These are phyloP conservation scores for Spergularia bocconei DNA, from an alignment of 148 eudicot genomes.

Conservation along the genomic window DNA sequence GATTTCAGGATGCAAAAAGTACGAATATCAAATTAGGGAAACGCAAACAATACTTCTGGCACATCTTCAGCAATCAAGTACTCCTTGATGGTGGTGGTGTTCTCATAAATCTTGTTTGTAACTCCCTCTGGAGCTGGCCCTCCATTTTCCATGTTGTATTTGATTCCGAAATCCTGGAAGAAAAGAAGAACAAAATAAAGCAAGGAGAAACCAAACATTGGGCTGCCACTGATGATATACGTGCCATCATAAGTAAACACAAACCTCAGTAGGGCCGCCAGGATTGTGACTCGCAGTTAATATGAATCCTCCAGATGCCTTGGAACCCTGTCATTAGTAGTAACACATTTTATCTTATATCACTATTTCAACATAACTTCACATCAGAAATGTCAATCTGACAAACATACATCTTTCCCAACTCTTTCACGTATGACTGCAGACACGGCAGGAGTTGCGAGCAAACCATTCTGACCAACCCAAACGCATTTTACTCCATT, in stretches of 20 bases:
- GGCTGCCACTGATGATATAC: background rate
- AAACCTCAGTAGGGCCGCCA: constrained; percentile 93
- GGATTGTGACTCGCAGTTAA: constrained; percentile 99
- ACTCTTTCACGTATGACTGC: constrained; percentile 93
- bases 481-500: constrained; percentile 93
- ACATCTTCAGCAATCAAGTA: constrained; percentile 82
- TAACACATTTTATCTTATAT: background rate
- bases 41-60: constrained; percentile 63
- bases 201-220: background rate
- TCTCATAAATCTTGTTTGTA: constrained; percentile 79
- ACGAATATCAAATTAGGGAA: background rate
- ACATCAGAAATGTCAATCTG: constrained; percentile 10
- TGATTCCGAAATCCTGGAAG: constrained; percentile 90
- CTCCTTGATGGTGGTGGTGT: constrained; percentile 91
- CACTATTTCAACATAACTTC: background rate
- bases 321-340: constrained; percentile 56
- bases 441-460: constrained; percentile 98
- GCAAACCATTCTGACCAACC: constrained; percentile 92
- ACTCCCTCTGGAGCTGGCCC: constrained; percentile 98
- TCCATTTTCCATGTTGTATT: constrained; percentile 99
- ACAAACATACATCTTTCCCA: constrained; percentile 74
- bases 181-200: background rate
- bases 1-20: background rate
- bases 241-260: constrained; percentile 12
- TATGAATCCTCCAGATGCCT: constrained; percentile 85